phyloP scores from a whole-genome alignment of 2,329 filamentous ascomycete species.

The Xylariaceae sp. region DNA sequence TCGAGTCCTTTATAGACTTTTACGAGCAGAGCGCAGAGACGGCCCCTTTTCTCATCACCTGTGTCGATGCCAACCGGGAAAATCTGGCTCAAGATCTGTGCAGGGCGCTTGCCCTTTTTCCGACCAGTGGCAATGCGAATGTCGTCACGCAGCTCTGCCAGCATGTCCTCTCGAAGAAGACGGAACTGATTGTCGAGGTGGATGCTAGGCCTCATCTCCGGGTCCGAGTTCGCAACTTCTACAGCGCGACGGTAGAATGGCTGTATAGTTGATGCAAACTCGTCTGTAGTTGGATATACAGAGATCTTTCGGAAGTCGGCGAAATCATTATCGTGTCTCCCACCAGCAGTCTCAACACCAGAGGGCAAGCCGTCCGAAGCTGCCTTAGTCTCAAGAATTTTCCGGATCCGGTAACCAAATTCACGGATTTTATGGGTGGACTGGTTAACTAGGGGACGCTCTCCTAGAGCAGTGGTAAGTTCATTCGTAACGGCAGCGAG shows the following conservation, averaged over 20 bases:
- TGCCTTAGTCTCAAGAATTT: no score
- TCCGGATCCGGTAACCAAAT: no score
- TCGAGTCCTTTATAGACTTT: constrained; percentile 49
- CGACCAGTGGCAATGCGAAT: constrained; percentile 42
- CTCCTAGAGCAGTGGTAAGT: no score
- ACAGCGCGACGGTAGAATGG: constrained; percentile 61
- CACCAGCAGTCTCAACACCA: no score
- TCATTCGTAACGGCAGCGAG: no score
- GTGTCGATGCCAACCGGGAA: constrained; percentile 45
- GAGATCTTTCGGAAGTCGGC: constrained; percentile 63
- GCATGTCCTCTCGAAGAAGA: constrained; percentile 72
- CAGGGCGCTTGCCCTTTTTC: constrained; percentile 52
- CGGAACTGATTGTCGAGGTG: constrained; percentile 76
- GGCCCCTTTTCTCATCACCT: constrained; percentile 38
- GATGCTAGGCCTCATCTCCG: constrained; percentile 45
- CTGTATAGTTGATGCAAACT: constrained; percentile 58
- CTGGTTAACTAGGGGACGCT: no score
- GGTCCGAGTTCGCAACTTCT: constrained; percentile 50
- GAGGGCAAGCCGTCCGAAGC: no score
- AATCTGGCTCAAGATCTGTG: constrained; percentile 43
- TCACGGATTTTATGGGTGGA: no score
- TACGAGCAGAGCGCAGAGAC: constrained; percentile 48
- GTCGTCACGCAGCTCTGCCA: constrained; percentile 68
- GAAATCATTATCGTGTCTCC: constrained; percentile 76
- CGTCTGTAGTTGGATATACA: constrained; percentile 70